Base-by-base conservation (phyloP, 2,329 filamentous ascomycete genomes). In the Cryphonectria japonica region DNA sequence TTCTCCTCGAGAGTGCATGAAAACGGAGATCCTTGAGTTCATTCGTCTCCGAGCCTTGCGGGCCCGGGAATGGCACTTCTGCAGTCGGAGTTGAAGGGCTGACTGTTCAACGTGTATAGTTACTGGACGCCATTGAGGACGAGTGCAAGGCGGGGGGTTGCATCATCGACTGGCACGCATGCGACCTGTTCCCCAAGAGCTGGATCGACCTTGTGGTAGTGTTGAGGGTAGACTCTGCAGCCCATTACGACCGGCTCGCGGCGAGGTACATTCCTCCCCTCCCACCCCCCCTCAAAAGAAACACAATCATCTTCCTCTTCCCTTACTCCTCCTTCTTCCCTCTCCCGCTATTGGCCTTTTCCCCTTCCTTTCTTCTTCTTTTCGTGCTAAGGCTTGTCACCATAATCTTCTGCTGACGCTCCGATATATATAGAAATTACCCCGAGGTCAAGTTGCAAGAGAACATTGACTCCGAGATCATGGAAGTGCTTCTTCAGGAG, bases 151-250 rank as follows among this genome's bases (percentile, higher is more conserved):
- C 87, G 29, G 95, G 95, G 70, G 96, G 96, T 29, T 93, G 90
- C 80, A 90, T 99, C 76, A 92, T 99, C 78, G 96, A 99, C 83
- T 99, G 96, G 95, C 96, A 99, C 82, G 95, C 95, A 2, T 98
- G 95, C 83, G 96, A 98, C 77, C 83, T 98, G 32, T 98, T 98
- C 78, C 96, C 96, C 2, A 91, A 92, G 79, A 92, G 92, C 78
- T 97, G 95, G 93, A 92, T 99, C 78, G 96, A 99, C 80, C 87
- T 99, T 2, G 95, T 99, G 0, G 92, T 98, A 6, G 96, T 99
- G 69, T 82, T 99, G 74, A 87, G 96, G 62, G 93, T 93, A 69
- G 90, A 96, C 76, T 94, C 93, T 26, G 89, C 88, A 29, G 84
- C 92, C 19, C 87, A 97, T 2, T 98, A 96, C 79, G 96, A 99